phyloP scores from a whole-genome alignment of 495 filamentous ascomycete genomes.

The Pyrenula massariospora region DNA sequence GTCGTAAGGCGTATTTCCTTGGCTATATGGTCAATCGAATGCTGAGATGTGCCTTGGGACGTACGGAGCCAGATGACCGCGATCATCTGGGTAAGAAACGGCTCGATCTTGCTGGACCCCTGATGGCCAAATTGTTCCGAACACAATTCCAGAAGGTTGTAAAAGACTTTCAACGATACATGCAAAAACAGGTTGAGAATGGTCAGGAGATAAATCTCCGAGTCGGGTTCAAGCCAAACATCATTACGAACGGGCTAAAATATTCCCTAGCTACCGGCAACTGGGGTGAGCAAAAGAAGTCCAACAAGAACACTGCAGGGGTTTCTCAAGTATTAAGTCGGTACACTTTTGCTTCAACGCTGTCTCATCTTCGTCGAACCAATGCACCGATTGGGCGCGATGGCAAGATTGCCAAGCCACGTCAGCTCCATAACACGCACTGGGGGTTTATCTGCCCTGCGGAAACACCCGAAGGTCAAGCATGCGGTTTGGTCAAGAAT shows the following conservation, averaged over 20 bases:
- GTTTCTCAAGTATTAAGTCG: conserved; percentile 97
- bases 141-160: conserved; percentile 76
- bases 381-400: conserved; percentile 97
- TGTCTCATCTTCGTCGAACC: conserved; percentile 92
- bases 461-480: conserved; percentile 96
- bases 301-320: conserved; percentile 82
- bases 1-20: conserved; percentile 93
- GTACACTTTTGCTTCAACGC: conserved; percentile 90
- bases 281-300: conserved; percentile 99
- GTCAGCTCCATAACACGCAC: conserved; percentile 96
- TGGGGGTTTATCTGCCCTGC: conserved; percentile 97
- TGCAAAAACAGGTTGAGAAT: conserved; percentile 82
- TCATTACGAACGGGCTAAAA: conserved; percentile 84
- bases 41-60: conserved; percentile 79
- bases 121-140: conserved; percentile 88
- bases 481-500: conserved; percentile 97
- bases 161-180: conserved; percentile 76
- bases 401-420: conserved; percentile 95
- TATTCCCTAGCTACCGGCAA: conserved; percentile 98
- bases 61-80: conserved; percentile 87
- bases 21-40: conserved; percentile 98
- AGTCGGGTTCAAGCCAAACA: conserved; percentile 80
- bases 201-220: conserved; percentile 79
- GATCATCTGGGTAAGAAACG: conserved; percentile 99
- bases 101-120: conserved; percentile 85